Conservation (phyloP, 2,329 filamentous ascomycete species). For the Arthrinium puccinioides region DNA sequence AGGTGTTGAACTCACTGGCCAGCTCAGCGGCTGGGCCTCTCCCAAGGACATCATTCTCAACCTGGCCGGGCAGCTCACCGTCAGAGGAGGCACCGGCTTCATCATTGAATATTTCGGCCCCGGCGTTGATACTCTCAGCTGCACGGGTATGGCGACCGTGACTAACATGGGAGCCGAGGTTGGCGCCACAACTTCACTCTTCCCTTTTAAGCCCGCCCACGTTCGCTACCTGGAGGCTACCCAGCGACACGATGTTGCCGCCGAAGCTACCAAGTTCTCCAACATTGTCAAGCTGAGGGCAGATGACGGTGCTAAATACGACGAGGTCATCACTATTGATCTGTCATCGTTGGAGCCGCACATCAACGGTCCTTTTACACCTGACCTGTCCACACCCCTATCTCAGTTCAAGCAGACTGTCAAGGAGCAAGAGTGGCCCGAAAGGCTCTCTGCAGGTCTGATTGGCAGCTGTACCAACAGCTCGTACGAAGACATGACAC, state of each 20-base stretch:
- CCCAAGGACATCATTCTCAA: slow-evolving; percentile 94
- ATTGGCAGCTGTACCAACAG: slow-evolving; percentile 99
- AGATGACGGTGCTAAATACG: slow-evolving; percentile 78
- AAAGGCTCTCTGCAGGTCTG: slow-evolving; percentile 82
- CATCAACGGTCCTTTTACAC: slow-evolving; percentile 95
- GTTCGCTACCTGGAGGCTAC: slow-evolving; percentile 82
- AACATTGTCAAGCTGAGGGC: slow-evolving; percentile 58
- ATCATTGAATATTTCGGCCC: slow-evolving; percentile 93
- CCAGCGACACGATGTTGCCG: slow-evolving; percentile 65
- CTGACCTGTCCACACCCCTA: slow-evolving; percentile 86
- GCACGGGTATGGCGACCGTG: slow-evolving; percentile 87
- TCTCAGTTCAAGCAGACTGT: slow-evolving; percentile 85
- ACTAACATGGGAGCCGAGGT: slow-evolving; percentile 90
- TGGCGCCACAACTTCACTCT: slow-evolving; percentile 90
- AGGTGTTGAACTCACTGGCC: slow-evolving; percentile 75
- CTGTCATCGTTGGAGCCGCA: slow-evolving; percentile 86
- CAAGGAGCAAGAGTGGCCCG: slow-evolving; percentile 79
- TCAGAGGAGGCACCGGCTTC: slow-evolving; percentile 87
- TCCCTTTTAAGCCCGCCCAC: slow-evolving; percentile 84
- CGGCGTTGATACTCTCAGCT: slow-evolving; percentile 81
- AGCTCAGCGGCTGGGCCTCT: slow-evolving; percentile 82
- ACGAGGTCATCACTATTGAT: slow-evolving; percentile 85
- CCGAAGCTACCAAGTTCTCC: slow-evolving; percentile 49
- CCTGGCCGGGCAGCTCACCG: slow-evolving; percentile 82
- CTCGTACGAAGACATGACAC: slow-evolving; percentile 98